Evolutionary conservation across 768 basidiomycete species (phyloP).

Genomic region (Lactifluus pinguis): DNA sequence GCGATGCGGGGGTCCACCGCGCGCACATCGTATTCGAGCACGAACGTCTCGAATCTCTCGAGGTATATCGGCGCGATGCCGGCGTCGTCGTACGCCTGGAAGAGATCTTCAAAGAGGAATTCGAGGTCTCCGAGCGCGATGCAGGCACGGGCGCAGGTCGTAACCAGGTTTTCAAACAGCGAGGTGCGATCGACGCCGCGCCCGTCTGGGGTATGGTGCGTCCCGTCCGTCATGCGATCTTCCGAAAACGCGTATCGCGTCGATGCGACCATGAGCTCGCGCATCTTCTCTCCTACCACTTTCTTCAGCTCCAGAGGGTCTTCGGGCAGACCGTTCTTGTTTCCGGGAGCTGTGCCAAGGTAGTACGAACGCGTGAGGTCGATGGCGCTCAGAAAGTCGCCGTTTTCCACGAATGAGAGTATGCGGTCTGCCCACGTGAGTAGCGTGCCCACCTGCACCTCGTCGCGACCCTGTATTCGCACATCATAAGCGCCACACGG

Average conservation of each 20-base stretch:
- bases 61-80: constrained; percentile 85
- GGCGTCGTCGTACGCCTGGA: constrained; percentile 76
- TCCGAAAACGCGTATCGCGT: constrained; percentile 88
- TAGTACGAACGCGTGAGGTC: constrained; percentile 80
- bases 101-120: constrained; percentile 89
- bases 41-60: constrained; percentile 67
- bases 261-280: constrained; percentile 81
- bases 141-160: constrained; percentile 68
- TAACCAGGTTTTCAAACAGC: constrained; percentile 83
- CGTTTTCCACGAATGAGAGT: constrained; percentile 68
- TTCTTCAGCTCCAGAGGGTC: constrained; percentile 45
- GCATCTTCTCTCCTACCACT: constrained; percentile 67
- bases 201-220: constrained; percentile 71
- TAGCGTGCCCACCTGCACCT: constrained; percentile 72
- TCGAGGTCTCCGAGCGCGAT: constrained; percentile 73
- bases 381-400: constrained; percentile 87
- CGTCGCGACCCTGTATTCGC: constrained; percentile 48
- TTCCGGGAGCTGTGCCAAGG: constrained; percentile 69
- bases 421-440: constrained; percentile 95
- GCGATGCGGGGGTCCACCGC: constrained; percentile 81
- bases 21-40: constrained; percentile 64
- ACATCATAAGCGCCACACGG: neutral
- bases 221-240: constrained; percentile 85
- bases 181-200: constrained; percentile 88
- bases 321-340: constrained; percentile 77